phyloP scores from a whole-genome alignment of 2,329 filamentous ascomycete species.

The Cladosporium halotolerans region DNA sequence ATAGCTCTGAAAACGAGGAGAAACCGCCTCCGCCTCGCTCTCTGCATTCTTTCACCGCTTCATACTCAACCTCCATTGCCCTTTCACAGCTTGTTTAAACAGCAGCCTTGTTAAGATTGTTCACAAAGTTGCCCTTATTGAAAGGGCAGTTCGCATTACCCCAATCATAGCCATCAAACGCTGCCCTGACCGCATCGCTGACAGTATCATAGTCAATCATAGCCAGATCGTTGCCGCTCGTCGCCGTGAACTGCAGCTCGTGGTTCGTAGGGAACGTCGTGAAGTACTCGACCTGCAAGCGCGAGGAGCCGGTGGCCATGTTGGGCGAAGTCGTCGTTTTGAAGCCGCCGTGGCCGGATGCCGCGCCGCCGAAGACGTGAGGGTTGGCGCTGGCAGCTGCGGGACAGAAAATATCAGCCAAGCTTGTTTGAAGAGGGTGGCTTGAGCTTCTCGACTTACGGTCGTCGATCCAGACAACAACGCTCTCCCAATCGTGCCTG shows the following conservation, averaged over 20 bases:
- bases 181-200: neutral
- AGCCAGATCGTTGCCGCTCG: neutral
- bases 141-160: neutral
- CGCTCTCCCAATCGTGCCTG: neutral
- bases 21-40: no score
- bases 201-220: constrained; percentile 4
- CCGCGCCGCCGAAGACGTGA: neutral
- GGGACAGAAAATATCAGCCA: neutral
- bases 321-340: neutral
- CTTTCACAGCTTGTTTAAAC: no score
- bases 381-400: neutral
- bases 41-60: no score
- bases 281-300: neutral
- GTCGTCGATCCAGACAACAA: constrained; percentile 2
- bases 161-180: neutral
- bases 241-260: constrained; percentile 1
- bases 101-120: neutral
- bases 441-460: neutral
- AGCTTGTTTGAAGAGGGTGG: neutral
- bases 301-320: neutral
- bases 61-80: no score
- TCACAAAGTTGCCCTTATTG: neutral
- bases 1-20: no score
- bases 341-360: neutral
- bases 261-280: constrained; percentile 4